Evolutionary conservation across 768 basidiomycete species (phyloP), one percentile per base, ranked within the genome.

Genomic region (Mycena leptocephala): DNA sequence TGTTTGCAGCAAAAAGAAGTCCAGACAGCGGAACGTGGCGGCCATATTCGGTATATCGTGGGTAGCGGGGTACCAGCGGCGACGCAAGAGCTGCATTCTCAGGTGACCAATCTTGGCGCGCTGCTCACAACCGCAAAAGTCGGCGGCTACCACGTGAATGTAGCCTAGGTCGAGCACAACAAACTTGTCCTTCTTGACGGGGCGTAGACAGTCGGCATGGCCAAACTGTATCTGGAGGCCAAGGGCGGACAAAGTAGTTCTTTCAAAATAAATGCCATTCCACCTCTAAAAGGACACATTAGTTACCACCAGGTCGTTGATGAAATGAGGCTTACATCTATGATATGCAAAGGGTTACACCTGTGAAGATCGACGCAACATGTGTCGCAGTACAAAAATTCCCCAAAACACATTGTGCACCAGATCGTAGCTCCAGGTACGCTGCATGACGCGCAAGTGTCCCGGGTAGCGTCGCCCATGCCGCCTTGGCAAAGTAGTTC

Each of bases 171-270:
- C 37, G 18, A 82, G 53, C 16, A 82, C 58, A 0, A 76, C 48
- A 37, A 83, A 80, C 13, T 75, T 58, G 13, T 35, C 18, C 0
- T 41, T 46, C 18, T 53, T 35, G 11, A 5, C 6, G 30, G 69
- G 67, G 9, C 33, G 41, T 14, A 62, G 55, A 51, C 78, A 79
- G 9, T 24, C 30, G 9, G 74, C 76, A 43, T 83, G 82, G 1
- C 81, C 79, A n/a, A 82, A 68, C 37, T 82, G 80, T 2, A 83
- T 53, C 16, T 51, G 59, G 5, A 82, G 53, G 7, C 82, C 82
- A 9, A 80, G 24, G 10, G 72, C 67, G 9, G 64, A 69, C 28
- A 81, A 61, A 3, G 72, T 71, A 22, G 58, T 64, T 20, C n/a
- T n/a, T 28, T 41, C 41, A 22, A 79, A 82, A 33, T 39, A 78